Evolutionary conservation across 1,284 basidiomycete species (phyloP), one percentile per base, ranked within the genome.

Genomic region (Rhodotorula sp.): DNA sequence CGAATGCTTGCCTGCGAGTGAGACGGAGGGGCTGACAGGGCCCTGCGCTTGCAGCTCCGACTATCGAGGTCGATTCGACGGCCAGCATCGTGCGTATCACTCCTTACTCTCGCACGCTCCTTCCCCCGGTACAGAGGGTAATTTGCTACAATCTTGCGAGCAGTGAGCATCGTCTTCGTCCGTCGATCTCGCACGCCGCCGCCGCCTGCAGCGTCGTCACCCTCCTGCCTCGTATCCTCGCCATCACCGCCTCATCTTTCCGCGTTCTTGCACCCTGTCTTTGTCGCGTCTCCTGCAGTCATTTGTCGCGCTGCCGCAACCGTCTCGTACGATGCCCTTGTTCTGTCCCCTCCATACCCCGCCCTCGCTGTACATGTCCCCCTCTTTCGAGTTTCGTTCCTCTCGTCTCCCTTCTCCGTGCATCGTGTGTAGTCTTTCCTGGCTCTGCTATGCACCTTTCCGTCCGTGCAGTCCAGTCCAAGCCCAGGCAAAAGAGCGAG

Each of bases 51-150:
- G 81, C 81, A 75, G 83, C 84, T 12, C 94, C 94, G 36, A 97
- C 94, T 50, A 97, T 97, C 81, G 94, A 97, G 83, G 83, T 70
- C n/a, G 77, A 79, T 60, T 71, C 75, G 51, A 78, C 77, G 8
- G 71, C 71, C n/a, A 72, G 70, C 32, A 75, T 78, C 44, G 72
- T 75, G 15, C 41, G 72, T 61, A 8, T 50, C 25, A 27, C 27
- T 21, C 25, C 22, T 36, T 32, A 21, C n/a, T 34, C 2, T 13
- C 32, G n/a, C 22, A 1, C 25, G 19, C 7, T 27, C 29, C 19
- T 34, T 37, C 55, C 55, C 22, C 22, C 19, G 19, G 22, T 9
- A 48, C 46, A 9, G 9, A 22, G 19, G 46, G 19, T 22, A 25
- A 22, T 25, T 25, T 41, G 39, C 39, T 41, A 44, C 15, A 44